These are phyloP conservation scores for Dioscorea cayenensis DNA, from an alignment of 116 monocot genomes.

Conservation along the genomic window DNA sequence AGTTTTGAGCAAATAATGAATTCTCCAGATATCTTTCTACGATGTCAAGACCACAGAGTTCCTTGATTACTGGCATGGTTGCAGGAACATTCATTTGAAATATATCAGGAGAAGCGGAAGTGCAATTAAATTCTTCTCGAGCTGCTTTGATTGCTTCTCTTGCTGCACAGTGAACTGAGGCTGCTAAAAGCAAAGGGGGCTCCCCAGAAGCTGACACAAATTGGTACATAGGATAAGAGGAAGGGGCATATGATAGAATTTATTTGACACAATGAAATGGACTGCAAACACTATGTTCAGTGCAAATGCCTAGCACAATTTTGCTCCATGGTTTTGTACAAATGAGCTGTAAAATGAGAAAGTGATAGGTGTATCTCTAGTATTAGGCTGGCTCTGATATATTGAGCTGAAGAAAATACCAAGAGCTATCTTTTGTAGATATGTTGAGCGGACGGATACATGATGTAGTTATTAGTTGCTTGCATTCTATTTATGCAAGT, in stretches of 20 bases:
- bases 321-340: too few species aligned
- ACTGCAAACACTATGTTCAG: too few species aligned
- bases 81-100: slow-evolving; percentile 73
- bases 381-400: too few species aligned
- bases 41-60: slow-evolving; percentile 67
- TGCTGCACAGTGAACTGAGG: slow-evolving; percentile 77
- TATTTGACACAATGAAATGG: too few species aligned
- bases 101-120: slow-evolving; percentile 20
- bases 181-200: slow-evolving; percentile 74
- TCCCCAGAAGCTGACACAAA: slow-evolving; percentile 76
- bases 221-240: not conserved
- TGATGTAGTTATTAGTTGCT: too few species aligned
- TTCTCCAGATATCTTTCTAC: slow-evolving; percentile 58
- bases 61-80: slow-evolving; percentile 80
- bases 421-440: too few species aligned
- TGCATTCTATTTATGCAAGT: too few species aligned
- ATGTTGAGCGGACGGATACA: too few species aligned
- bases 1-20: not conserved
- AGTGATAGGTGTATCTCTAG: too few species aligned
- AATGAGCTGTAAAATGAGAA: too few species aligned
- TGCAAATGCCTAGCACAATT: too few species aligned
- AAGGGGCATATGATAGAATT: not conserved
- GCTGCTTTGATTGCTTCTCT: slow-evolving; percentile 79
- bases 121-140: slow-evolving; percentile 27
- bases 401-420: too few species aligned